Percentiles rank a stretch among this genome's conserved stretches.
Evolutionary conservation across 495 filamentous ascomycete species (phyloP).

Genomic region (Neurospora cerealis): DNA sequence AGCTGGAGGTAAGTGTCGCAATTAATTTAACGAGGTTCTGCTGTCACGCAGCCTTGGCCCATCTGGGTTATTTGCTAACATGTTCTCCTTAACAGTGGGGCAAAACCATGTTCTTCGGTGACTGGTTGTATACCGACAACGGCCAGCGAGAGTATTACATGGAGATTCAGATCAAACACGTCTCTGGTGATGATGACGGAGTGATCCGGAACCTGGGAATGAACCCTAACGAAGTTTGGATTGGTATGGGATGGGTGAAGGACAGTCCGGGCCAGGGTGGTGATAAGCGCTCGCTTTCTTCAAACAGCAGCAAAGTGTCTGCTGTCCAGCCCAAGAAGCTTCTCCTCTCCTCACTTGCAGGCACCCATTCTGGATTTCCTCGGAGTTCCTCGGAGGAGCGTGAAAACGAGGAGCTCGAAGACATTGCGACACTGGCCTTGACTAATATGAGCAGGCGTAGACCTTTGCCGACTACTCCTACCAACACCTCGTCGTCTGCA

Average conservation of each 20-base stretch:
- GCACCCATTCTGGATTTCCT: background rate
- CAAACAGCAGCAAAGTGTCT: background rate
- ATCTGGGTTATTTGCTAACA: background rate
- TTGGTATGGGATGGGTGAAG: background rate
- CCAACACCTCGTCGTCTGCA: background rate
- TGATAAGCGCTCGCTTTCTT: background rate
- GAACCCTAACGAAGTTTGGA: background rate
- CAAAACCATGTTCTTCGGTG: constrained; percentile 13
- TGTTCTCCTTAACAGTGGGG: constrained; percentile 8
- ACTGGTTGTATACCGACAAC: constrained; percentile 8
- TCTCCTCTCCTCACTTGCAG: background rate
- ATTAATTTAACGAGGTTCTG: background rate
- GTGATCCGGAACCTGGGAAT: constrained; percentile 9
- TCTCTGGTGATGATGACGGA: constrained; percentile 12
- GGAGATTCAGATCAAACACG: constrained; percentile 21
- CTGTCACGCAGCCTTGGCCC: background rate
- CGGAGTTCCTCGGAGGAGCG: background rate
- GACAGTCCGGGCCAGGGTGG: background rate
- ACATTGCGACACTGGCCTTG: background rate
- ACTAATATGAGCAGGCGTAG: background rate
- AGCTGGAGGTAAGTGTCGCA: background rate
- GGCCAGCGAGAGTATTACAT: constrained; percentile 9
- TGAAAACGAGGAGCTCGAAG: background rate
- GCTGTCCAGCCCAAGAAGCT: background rate
- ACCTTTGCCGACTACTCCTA: background rate